Percentiles rank a stretch among this genome's conserved stretches.
Evolutionary conservation across 164 flowering plant genomes (phyloP).

Genomic region (Stephania cephalantha): DNA sequence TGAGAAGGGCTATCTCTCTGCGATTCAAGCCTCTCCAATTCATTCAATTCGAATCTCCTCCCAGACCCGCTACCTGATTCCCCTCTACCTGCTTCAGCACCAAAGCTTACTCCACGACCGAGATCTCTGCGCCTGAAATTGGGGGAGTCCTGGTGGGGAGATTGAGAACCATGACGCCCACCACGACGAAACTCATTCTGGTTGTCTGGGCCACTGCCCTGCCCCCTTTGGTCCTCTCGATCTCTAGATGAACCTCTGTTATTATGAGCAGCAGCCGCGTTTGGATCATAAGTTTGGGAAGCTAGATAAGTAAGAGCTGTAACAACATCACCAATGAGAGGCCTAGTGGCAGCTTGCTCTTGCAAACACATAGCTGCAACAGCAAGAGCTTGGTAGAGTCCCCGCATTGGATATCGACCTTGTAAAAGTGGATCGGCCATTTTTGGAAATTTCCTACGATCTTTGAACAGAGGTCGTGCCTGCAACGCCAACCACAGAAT

Average conservation of each 20-base stretch:
- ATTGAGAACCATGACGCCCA: constrained; percentile 45
- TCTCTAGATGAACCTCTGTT: constrained; percentile 52
- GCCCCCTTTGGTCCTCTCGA: constrained; percentile 40
- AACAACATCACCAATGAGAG: constrained; percentile 89
- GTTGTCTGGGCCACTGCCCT: constrained; percentile 41
- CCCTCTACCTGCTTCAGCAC: constrained; percentile 38
- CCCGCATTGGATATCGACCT: constrained; percentile 84
- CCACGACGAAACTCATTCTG: constrained; percentile 27
- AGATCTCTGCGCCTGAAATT: constrained; percentile 49
- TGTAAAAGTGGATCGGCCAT: constrained; percentile 93
- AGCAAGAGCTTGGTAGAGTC: constrained; percentile 94
- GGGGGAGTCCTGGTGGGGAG: constrained; percentile 59
- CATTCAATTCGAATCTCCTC: constrained; percentile 60
- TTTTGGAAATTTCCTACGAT: constrained; percentile 82
- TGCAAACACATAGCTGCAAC: constrained; percentile 98
- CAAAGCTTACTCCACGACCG: constrained; percentile 36
- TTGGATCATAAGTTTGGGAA: constrained; percentile 80
- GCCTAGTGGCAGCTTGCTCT: constrained; percentile 92
- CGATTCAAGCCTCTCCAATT: constrained; percentile 51
- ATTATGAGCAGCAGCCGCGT: constrained; percentile 45
- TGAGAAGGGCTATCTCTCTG: constrained; percentile 54
- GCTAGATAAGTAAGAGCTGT: constrained; percentile 88
- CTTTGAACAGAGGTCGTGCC: constrained; percentile 92
- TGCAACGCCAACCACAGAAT: constrained; percentile 26
- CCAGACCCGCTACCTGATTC: constrained; percentile 67